Conservation (phyloP, 139 green algal genomes). For the Picochlorum sp. region DNA sequence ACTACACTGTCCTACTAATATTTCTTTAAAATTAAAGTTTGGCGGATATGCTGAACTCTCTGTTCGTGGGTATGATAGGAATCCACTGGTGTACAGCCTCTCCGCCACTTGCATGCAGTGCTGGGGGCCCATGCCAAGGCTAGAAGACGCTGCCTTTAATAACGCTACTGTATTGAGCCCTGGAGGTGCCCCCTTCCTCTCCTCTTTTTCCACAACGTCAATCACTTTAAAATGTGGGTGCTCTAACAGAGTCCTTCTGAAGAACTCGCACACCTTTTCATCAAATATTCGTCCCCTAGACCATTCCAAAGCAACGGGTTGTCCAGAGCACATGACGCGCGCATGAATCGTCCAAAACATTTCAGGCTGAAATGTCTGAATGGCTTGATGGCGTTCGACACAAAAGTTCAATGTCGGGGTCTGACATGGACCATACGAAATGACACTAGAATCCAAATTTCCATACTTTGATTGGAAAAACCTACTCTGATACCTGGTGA, state of each 20-base stretch:
- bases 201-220: slow-evolving; percentile 50
- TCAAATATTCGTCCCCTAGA: slow-evolving; percentile 66
- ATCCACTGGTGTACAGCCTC: slow-evolving; percentile 76
- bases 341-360: slow-evolving; percentile 62
- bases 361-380: slow-evolving; percentile 63
- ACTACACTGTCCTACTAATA: slow-evolving; percentile 41
- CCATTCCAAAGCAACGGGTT: slow-evolving; percentile 54
- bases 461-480: slow-evolving; percentile 83
- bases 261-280: slow-evolving; percentile 29
- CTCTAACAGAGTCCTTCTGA: slow-evolving; percentile 29
- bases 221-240: slow-evolving; percentile 29
- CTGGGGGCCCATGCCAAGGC: slow-evolving; percentile 66
- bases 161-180: slow-evolving; percentile 85
- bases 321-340: slow-evolving; percentile 29
- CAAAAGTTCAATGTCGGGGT: slow-evolving; percentile 80
- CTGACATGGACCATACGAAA: slow-evolving; percentile 84
- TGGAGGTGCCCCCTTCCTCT: slow-evolving; percentile 40
- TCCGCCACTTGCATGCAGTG: slow-evolving; percentile 78
- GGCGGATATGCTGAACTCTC: slow-evolving; percentile 75
- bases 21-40: slow-evolving; percentile 68
- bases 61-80: slow-evolving; percentile 81
- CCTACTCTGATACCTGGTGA: slow-evolving; percentile 78
- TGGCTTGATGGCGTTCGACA: slow-evolving; percentile 65
- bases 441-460: slow-evolving; percentile 73
- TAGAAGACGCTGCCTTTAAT: slow-evolving; percentile 64